Evolutionary conservation across 139 green algal genomes (phyloP), one percentile per base, ranked within the genome.

Genomic region (Choricystis sp.): DNA sequence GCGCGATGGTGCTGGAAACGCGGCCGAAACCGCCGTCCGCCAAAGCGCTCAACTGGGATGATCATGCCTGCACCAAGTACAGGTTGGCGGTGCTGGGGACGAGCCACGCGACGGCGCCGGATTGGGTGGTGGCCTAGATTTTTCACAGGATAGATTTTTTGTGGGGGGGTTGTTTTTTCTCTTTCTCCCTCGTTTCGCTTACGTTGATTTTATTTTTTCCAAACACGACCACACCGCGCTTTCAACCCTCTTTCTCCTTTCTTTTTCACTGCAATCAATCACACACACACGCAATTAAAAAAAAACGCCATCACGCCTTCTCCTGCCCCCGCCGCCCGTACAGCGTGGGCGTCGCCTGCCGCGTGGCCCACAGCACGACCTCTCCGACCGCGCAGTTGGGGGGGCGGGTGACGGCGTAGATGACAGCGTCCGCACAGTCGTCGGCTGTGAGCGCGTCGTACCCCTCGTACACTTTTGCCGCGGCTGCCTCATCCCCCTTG

Each of bases 381-480:
- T 52, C 40, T 52, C 40, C 40, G 40, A 52, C 40, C 40, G 9
- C 9, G 40, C 9, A 9, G 40, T 52, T 9, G 40, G 9, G 40
- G 9, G 40, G 40, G 9, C 40, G 40, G 9, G 40, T 52, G 9
- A 52, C 9, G 9, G 40, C 40, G 9, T 16, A 52, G 9, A 52
- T 16, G 40, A 16, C 40, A 9, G 40, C 40, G 40, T 52, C 40
- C 40, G 40, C 40, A 9, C 85, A 0, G 62, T 74, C 31, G 93
- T 66, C 69, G 2, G 75, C 85, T 1, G 60, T 74, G 25, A 92
- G 64, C 0, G 82, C 77, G 16, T 81, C 62, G 24, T 90, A 80
- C 30, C 86, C 83, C 31, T 72, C 62, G 69, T 93, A 94, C 19
- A 94, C 81, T 1, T 68, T 69, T 26, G 85, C 78, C 2, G 81